Evolutionary conservation across 768 basidiomycete genomes (phyloP), one percentile per base, ranked within the genome.

Genomic region (Pluteus cervinus): DNA sequence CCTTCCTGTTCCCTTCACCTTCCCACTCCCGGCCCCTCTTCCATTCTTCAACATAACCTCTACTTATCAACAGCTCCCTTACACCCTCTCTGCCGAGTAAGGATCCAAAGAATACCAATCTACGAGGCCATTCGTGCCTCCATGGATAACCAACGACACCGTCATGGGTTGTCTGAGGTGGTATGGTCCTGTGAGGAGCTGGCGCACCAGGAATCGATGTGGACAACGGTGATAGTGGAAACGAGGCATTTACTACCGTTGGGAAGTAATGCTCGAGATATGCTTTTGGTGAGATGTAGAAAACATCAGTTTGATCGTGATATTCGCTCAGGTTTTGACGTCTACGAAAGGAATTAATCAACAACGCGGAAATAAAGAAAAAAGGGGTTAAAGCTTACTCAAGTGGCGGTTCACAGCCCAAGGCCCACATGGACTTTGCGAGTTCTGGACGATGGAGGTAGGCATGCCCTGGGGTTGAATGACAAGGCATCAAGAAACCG

Each of bases 401-500:
- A 1, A 94, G 57, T 0, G 94, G 94, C 2, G 96, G 96, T 53
- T 97, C 94, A 52, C 96, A 99, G 4, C 86, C 84, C 16, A 99
- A 55, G 15, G 85, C 76, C 91, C 93, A 98, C 50, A 83, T 63
- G 36, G 64, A 60, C 6, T 75, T 75, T 15, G 74, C 76, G 7
- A 89, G 68, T 33, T 83, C 71, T 17, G 65, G 61, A 14, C 77
- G 67, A 55, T 98, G 96, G 6, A 98, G 55, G 57, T 91, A 83
- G 2, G 90, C 79, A 52, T 89, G 85, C 63, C 87, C 91, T 4
- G 94, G 94, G 1, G 87, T 89, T 15, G 93, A 96, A 61, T 99
- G 94, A 46, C 96, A 99, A 7, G 96, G 94, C 87, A 91, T 93
- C 15, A 97, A 60, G 50, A 90, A 80, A 1, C 87, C 90, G 15